Evolutionary conservation across 2,329 filamentous ascomycete genomes (phyloP).

Genomic region (Epichloe sylvatica): DNA sequence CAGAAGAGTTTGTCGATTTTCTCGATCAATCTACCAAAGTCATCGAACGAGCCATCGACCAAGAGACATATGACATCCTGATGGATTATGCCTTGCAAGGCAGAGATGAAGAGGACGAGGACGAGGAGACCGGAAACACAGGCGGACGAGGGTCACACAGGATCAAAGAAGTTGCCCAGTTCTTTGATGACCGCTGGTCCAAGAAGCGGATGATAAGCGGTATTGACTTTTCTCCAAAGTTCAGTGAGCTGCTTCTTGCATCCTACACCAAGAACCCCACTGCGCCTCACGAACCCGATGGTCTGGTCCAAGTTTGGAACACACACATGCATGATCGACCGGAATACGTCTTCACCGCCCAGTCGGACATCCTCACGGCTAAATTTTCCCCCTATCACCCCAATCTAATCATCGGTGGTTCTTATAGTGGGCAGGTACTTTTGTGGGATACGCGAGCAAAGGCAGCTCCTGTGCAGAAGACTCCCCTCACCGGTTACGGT

Average conservation of each 20-base stretch:
- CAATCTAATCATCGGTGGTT: slow-evolving; percentile 87
- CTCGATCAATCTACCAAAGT: slow-evolving; percentile 93
- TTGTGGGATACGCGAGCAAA: slow-evolving; percentile 93
- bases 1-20: slow-evolving; percentile 88
- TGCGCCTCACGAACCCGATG: slow-evolving; percentile 84
- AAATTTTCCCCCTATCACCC: slow-evolving; percentile 99
- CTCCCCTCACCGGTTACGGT: slow-evolving; percentile 84
- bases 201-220: slow-evolving; percentile 96
- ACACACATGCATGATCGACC: slow-evolving; percentile 85
- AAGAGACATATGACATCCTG: slow-evolving; percentile 83
- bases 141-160: slow-evolving; percentile 58
- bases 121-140: slow-evolving; percentile 59
- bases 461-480: slow-evolving; percentile 85
- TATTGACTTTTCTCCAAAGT: slow-evolving; percentile 90
- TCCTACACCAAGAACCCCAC: slow-evolving; percentile 96
- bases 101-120: slow-evolving; percentile 63
- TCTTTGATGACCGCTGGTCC: slow-evolving; percentile 90
- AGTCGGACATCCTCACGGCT: slow-evolving; percentile 86
- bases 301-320: slow-evolving; percentile 94
- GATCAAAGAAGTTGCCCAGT: slow-evolving; percentile 79
- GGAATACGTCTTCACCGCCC: slow-evolving; percentile 92
- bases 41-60: slow-evolving; percentile 85
- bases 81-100: slow-evolving; percentile 84
- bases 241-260: slow-evolving; percentile 80
- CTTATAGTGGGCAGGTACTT: slow-evolving; percentile 90